Percentiles rank a stretch among this genome's conserved stretches.
Evolutionary conservation across 2,329 filamentous ascomycete genomes (phyloP).

Genomic region (Pseudocercospora crystallina): DNA sequence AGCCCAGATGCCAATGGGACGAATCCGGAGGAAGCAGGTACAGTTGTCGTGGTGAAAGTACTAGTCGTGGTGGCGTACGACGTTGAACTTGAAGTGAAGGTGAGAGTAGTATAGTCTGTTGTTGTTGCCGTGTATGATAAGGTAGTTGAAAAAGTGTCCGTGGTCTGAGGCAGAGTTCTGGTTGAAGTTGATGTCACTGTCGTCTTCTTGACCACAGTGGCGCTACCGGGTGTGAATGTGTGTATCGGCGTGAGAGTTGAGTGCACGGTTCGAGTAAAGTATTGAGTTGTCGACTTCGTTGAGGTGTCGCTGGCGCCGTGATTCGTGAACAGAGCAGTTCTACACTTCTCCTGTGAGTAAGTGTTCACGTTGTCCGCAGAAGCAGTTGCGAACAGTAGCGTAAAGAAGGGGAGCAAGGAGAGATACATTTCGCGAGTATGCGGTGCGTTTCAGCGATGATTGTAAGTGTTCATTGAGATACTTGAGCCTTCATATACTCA

Average conservation of each 20-base stretch:
- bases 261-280: slow-evolving; percentile 1
- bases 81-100: slow-evolving; percentile 8
- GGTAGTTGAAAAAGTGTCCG: slow-evolving; percentile 14
- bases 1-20: slow-evolving; percentile 13
- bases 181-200: slow-evolving; percentile 5
- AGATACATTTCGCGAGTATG: neutral
- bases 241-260: neutral
- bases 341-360: neutral
- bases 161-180: slow-evolving; percentile 13
- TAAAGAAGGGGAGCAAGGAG: neutral
- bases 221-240: slow-evolving; percentile 1
- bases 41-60: slow-evolving; percentile 13
- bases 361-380: slow-evolving; percentile 5
- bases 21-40: slow-evolving; percentile 12
- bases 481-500: too few relatives aligned
- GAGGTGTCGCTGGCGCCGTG: slow-evolving; percentile 1
- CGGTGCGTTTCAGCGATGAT: too few relatives aligned
- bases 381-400: neutral
- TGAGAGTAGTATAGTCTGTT: slow-evolving; percentile 12
- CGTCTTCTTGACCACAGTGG: slow-evolving; percentile 3
- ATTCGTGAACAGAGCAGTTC: neutral
- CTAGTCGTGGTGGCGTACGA: slow-evolving; percentile 10
- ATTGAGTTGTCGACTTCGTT: neutral
- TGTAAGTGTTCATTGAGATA: too few relatives aligned
- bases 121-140: slow-evolving; percentile 9